Base-by-base conservation (phyloP, 1,284 basidiomycete species). In the Naganishia liquefaciens region DNA sequence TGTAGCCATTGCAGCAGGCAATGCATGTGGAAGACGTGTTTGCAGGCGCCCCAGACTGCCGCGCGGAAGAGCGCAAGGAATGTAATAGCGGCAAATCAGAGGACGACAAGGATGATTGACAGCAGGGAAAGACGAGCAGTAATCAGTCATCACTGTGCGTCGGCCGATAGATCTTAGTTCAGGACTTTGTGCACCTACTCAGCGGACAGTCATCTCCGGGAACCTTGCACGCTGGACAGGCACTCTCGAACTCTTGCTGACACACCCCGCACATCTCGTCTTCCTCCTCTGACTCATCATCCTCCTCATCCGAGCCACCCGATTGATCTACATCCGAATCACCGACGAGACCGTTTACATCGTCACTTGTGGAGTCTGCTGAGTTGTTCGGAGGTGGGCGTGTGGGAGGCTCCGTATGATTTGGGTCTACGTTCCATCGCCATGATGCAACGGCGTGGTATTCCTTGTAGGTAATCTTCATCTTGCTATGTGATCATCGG, bases 181-280 rank as follows among this genome's bases (percentile, higher is more conserved):
- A 2, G 33, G 13, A 13, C 2, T 37, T 13, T 13, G 7, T 37
- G 33, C 6, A 84, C 87, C 74, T 72, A 96, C 93, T 95, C 33
- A 96, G 80, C 1, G 93, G 93, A 81, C 93, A 96, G 72, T 94
- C 92, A 70, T 96, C 93, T n/a, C 93, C 93, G 0, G 93, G 93
- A 72, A 93, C 86, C 78, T 93, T 94, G 80, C 93, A 97, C 4
- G 88, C 85, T 5, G 93, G 92, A 80, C 93, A 96, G 71, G 91
- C 93, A 0, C 88, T 90, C 75, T 97, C 93, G 73, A 88, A 96
- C 0, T 92, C 86, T 5, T 91, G 87, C 52, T 91, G 86, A 78
- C 93, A 96, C 69, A 96, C 96, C 6, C 93, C 93, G 77, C 93
- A 97, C 17, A 95, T 89, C 70, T 95, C 91, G 50, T 91, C 89